Conservation (phyloP, 768 basidiomycete species). For the Naganishia vaughanmartiniae region DNA sequence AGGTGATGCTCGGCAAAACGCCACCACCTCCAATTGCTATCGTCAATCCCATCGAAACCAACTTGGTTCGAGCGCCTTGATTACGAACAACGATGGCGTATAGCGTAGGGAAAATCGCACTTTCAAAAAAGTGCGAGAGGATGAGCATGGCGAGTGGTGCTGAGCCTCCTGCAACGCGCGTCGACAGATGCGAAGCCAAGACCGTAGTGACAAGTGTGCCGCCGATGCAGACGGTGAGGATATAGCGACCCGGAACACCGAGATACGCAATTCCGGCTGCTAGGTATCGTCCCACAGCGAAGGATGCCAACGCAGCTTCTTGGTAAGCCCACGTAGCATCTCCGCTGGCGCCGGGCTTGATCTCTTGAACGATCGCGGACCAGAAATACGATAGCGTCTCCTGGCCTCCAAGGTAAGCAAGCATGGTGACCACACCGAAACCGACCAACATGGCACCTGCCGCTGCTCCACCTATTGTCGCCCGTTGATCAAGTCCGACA, state of each 20-base stretch:
- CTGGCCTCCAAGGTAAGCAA: slow-evolving; percentile 43
- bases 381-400: slow-evolving; percentile 42
- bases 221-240: slow-evolving; percentile 37
- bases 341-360: slow-evolving; percentile 26
- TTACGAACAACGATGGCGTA: slow-evolving; percentile 45
- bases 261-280: slow-evolving; percentile 39
- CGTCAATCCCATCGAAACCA: slow-evolving; percentile 37
- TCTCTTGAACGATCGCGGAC: slow-evolving; percentile 24
- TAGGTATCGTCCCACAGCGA: slow-evolving; percentile 42
- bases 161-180: background rate
- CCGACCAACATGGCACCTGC: slow-evolving; percentile 31
- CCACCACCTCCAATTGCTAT: slow-evolving; percentile 43
- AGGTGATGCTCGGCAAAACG: slow-evolving; percentile 38
- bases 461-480: slow-evolving; percentile 32
- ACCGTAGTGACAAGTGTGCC: slow-evolving; percentile 40
- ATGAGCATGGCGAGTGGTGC: slow-evolving; percentile 37
- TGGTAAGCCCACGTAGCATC: background rate
- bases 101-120: slow-evolving; percentile 45
- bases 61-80: slow-evolving; percentile 44
- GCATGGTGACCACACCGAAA: slow-evolving; percentile 38
- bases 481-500: slow-evolving; percentile 32
- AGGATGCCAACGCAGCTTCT: background rate
- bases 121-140: slow-evolving; percentile 43
- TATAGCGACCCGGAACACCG: slow-evolving; percentile 41
- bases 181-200: slow-evolving; percentile 36